Percentiles rank a stretch among this genome's conserved stretches.
Evolutionary conservation across 495 filamentous ascomycete species (phyloP).

Genomic region (Halenospora varia): DNA sequence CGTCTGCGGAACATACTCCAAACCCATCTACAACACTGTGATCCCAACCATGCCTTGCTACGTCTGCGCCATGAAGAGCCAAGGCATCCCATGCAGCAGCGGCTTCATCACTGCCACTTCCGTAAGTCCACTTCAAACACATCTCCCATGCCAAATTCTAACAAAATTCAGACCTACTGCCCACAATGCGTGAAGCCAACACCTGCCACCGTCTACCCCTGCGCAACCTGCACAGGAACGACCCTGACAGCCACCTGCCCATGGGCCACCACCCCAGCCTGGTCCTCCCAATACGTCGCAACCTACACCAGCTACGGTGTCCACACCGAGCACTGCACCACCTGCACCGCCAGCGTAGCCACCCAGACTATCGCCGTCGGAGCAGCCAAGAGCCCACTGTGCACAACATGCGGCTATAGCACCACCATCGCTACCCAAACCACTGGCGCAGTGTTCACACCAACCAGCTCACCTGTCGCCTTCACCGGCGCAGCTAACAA

Average conservation of each 20-base stretch:
- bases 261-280: background rate
- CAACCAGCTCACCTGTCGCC: background rate
- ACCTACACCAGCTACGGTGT: background rate
- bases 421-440: background rate
- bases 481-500: background rate
- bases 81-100: conserved; percentile 13
- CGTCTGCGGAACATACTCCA: conserved; percentile 10
- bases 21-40: conserved; percentile 36
- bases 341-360: background rate
- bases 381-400: background rate
- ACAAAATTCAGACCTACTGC: background rate
- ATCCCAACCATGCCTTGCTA: conserved; percentile 34
- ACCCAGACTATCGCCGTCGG: background rate
- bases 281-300: background rate
- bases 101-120: conserved; percentile 31
- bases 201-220: conserved; percentile 5
- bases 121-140: conserved; percentile 1
- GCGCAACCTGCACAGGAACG: conserved; percentile 3
- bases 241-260: conserved; percentile 1
- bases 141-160: background rate
- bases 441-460: background rate
- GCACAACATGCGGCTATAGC: background rate
- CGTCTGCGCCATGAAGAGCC: conserved; percentile 27
- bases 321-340: background rate
- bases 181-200: background rate